These are phyloP conservation scores for Elsinoe fawcettii DNA, from an alignment of 2,329 filamentous ascomycete genomes.

Conservation along the genomic window DNA sequence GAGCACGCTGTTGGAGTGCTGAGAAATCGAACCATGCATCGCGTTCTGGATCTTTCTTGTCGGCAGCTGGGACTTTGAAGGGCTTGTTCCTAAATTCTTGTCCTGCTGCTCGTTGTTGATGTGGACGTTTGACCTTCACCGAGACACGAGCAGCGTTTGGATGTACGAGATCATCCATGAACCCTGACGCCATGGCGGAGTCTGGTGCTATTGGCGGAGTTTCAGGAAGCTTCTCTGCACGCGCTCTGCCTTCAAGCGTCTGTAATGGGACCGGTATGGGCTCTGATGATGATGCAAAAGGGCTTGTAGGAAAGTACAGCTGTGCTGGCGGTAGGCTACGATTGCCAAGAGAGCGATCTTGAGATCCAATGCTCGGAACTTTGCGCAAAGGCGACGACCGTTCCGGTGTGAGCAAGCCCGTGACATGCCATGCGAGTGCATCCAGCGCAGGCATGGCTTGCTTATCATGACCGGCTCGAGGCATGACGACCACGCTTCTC, in stretches of 20 bases:
- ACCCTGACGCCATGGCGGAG: not conserved
- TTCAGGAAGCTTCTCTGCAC: conserved; percentile 7
- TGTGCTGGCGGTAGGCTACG: conserved; percentile 6
- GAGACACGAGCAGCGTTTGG: not conserved
- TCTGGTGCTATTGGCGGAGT: not conserved
- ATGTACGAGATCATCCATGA: not conserved
- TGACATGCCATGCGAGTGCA: not conserved
- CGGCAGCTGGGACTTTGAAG: conserved; percentile 23
- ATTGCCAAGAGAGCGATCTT: not conserved
- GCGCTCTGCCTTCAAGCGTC: not conserved
- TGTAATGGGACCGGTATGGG: conserved; percentile 9
- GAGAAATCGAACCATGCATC: conserved; percentile 24
- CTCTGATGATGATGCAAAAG: not conserved
- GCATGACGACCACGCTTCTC: too few relatives aligned
- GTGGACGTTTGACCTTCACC: not conserved
- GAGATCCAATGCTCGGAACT: not conserved
- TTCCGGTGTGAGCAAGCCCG: conserved; percentile 20
- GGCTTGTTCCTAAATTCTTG: conserved; percentile 25
- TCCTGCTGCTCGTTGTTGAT: not conserved
- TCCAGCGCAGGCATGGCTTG: not conserved
- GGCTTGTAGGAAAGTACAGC: conserved; percentile 1
- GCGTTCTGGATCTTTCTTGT: conserved; percentile 16
- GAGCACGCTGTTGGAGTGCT: not conserved
- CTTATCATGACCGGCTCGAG: not conserved
- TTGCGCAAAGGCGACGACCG: conserved; percentile 18